Percentiles rank a stretch among this genome's conserved stretches.
phyloP scores from a whole-genome alignment of 345 rosid genomes.

The Nasturtium officinale region DNA sequence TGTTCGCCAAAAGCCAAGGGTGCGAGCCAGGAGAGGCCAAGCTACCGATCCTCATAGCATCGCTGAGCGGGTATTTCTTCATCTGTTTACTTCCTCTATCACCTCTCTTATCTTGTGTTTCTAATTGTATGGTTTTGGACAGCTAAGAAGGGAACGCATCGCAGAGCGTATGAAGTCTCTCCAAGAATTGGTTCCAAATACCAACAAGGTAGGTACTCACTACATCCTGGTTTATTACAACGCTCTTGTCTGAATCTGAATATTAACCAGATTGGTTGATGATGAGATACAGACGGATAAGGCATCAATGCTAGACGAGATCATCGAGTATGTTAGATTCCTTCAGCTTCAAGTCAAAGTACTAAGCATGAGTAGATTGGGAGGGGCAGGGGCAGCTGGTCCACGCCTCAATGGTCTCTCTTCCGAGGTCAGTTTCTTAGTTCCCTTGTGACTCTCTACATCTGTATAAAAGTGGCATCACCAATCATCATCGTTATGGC shows the following conservation, averaged over 20 bases:
- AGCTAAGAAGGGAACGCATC: conserved; percentile 94
- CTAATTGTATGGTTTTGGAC: conserved; percentile 31
- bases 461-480: background rate
- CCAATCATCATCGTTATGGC: conserved; percentile 1
- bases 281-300: conserved; percentile 74
- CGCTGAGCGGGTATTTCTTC: conserved; percentile 77
- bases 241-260: conserved; percentile 5
- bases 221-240: background rate
- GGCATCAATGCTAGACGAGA: conserved; percentile 99
- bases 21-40: conserved; percentile 97
- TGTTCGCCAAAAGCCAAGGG: conserved; percentile 69
- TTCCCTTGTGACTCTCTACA: background rate
- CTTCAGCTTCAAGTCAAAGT: conserved; percentile 99
- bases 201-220: too few species aligned
- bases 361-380: conserved; percentile 93
- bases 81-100: background rate
- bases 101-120: background rate
- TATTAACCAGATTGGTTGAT: conserved; percentile 6
- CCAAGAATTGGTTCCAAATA: conserved; percentile 95
- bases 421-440: conserved; percentile 59
- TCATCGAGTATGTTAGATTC: conserved; percentile 96
- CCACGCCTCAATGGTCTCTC: conserved; percentile 82
- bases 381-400: conserved; percentile 83
- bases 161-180: conserved; percentile 99
- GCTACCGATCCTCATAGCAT: conserved; percentile 99